Base-by-base conservation (phyloP, 2,329 filamentous ascomycete species). In the Cladosporium velox region DNA sequence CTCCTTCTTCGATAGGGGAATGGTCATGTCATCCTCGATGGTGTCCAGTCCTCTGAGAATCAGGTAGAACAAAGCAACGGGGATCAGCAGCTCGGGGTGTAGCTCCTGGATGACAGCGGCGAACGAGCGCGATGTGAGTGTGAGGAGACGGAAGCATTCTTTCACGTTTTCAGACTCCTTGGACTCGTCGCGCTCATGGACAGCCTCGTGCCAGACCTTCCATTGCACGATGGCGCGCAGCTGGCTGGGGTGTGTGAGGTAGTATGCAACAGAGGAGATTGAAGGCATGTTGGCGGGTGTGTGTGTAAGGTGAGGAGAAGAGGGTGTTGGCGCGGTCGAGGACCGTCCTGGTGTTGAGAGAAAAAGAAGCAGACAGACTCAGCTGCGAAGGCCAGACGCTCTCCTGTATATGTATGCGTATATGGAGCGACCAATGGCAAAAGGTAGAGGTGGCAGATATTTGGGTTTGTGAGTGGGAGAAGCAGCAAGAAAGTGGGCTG, bases 1-100 rank as follows among this genome's bases (percentile, higher is more conserved):
- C 75, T 96, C 91, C 82, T 99, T 99, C 75, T 86, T 89, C 70
- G 87, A 85, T 47, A 94, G 81, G 2, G 90, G 84, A 67, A 99
- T 90, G 5, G 93, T 96, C 88, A 97, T 98, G 79, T 99, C 95
- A 83, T 99, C 95, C 81, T 99, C 95, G 67, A 99, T 91, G n/a
- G 95, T 99, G 79, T 99, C 95, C 60, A 99, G 86, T 57, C 92
- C 95, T 68, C 95, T 91, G 64, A 99, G 85, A 63, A 92, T 87
- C 32, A 99, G 87, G 82, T 99, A 99, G 85, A 99, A 99, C 11
- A 98, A 84, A 65, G 90, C 88, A 55, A 98, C 86, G 28, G 95
- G 93, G 49, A 97, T 87, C 41, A 98, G 87, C 35, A 99, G 88
- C 80, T 99, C 94, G 0, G 93, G 93, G 77, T 97, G 93, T 52